Evolutionary conservation across 2,329 filamentous ascomycete species (phyloP).

Genomic region (Venturiaceae sp.): DNA sequence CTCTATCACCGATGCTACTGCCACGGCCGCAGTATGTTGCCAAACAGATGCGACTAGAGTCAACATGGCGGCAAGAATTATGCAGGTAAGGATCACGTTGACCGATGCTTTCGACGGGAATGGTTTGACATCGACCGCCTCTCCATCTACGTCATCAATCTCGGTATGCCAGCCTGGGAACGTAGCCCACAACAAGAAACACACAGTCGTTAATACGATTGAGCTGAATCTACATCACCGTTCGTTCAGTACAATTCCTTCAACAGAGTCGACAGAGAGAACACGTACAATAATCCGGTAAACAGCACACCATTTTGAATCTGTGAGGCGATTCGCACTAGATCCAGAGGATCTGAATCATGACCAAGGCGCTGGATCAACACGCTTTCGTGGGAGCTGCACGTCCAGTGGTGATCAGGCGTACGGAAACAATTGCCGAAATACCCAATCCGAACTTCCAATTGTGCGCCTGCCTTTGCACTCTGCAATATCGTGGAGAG

Average conservation of each 20-base stretch:
- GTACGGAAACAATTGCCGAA: no score
- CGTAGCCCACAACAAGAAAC: not conserved
- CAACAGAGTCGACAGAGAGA: not conserved
- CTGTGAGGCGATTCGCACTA: no score
- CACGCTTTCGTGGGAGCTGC: no score
- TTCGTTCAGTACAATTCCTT: no score
- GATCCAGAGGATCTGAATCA: no score
- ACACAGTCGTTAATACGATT: constrained; percentile 5
- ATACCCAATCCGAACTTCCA: no score
- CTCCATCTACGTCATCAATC: constrained; percentile 1
- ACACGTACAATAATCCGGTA: not conserved
- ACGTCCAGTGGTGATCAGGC: no score
- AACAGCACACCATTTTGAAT: not conserved
- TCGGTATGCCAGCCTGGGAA: constrained; percentile 11
- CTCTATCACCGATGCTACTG: not conserved
- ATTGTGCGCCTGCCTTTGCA: no score
- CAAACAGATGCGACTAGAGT: constrained; percentile 9
- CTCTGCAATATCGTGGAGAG: no score
- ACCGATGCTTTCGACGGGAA: constrained; percentile 6
- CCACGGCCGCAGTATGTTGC: constrained; percentile 6
- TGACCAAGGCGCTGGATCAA: no score
- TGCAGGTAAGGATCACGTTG: not conserved
- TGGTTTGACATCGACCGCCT: constrained; percentile 8
- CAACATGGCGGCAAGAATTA: not conserved
- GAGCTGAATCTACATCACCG: constrained; percentile 6